A percentile compares a stretch with the other conserved stretches of the same genome.
phyloP scores from a whole-genome alignment of 2,329 filamentous ascomycete genomes.

The Aschersonia sp. region DNA sequence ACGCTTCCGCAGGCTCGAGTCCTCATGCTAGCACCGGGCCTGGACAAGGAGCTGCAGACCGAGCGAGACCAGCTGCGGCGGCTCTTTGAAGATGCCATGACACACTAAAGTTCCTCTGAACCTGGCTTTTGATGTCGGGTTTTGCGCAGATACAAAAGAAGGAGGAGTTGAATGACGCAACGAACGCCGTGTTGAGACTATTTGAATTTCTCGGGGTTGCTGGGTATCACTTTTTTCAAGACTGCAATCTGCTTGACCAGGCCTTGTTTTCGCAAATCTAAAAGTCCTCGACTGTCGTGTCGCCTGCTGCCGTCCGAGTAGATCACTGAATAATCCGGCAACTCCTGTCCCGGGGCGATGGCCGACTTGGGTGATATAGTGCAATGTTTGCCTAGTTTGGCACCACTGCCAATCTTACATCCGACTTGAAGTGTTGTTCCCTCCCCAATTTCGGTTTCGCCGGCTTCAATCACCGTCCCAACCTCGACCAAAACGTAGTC shows the following conservation, averaged over 20 bases:
- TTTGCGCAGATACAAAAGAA: background rate
- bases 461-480: slow-evolving; percentile 44
- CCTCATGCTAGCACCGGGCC: slow-evolving; percentile 74
- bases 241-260: slow-evolving; percentile 55
- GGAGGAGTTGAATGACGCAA: background rate
- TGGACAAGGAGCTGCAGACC: slow-evolving; percentile 53
- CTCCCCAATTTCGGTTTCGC: slow-evolving; percentile 46
- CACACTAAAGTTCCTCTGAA: slow-evolving; percentile 11
- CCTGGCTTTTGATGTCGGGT: background rate
- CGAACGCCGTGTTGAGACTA: background rate
- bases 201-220: slow-evolving; percentile 38
- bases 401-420: slow-evolving; percentile 42
- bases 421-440: slow-evolving; percentile 46
- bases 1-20: slow-evolving; percentile 88
- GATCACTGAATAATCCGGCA: slow-evolving; percentile 55
- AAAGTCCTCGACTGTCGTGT: slow-evolving; percentile 42
- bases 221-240: slow-evolving; percentile 50
- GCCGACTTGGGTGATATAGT: slow-evolving; percentile 52
- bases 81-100: slow-evolving; percentile 50
- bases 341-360: slow-evolving; percentile 38
- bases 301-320: slow-evolving; percentile 49
- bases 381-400: slow-evolving; percentile 51
- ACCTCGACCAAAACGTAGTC: slow-evolving; percentile 50
- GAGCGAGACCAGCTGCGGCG: slow-evolving; percentile 58
- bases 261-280: slow-evolving; percentile 47